Evolutionary conservation across 495 filamentous ascomycete genomes (phyloP).

Genomic region (Rostrohypoxylon terebratum): DNA sequence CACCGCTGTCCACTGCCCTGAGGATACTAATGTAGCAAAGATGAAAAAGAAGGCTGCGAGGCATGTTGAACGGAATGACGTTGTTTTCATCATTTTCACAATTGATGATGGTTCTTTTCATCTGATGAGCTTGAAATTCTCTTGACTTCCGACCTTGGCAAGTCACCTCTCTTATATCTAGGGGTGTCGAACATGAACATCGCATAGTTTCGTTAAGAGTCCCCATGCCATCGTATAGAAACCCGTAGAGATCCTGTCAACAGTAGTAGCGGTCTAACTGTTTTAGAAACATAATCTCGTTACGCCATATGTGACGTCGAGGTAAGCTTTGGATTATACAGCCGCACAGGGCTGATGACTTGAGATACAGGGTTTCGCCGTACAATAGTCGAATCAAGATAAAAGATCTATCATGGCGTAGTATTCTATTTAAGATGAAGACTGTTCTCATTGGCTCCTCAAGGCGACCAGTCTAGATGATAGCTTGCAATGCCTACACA

Average conservation of each 20-base stretch:
- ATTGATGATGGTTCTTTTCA: neutral
- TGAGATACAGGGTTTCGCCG: slow-evolving; percentile 6
- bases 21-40: neutral
- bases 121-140: neutral
- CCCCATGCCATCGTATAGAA: neutral
- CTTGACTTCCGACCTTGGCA: neutral
- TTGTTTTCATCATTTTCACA: slow-evolving; percentile 5
- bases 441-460: neutral
- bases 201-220: neutral
- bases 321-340: slow-evolving; percentile 6
- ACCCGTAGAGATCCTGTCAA: neutral
- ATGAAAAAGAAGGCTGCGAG: neutral
- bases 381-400: neutral
- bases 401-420: neutral
- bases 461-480: neutral
- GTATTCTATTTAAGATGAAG: neutral
- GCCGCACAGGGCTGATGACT: neutral
- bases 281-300: neutral
- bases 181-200: neutral
- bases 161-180: neutral
- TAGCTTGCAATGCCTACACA: neutral
- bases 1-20: neutral
- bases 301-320: slow-evolving; percentile 9
- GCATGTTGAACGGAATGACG: neutral
- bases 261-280: neutral